A percentile compares a stretch with the other conserved stretches of the same genome.
Conservation (phyloP, 805 yeast genomes). For the Tetrapisispora phaffii region DNA sequence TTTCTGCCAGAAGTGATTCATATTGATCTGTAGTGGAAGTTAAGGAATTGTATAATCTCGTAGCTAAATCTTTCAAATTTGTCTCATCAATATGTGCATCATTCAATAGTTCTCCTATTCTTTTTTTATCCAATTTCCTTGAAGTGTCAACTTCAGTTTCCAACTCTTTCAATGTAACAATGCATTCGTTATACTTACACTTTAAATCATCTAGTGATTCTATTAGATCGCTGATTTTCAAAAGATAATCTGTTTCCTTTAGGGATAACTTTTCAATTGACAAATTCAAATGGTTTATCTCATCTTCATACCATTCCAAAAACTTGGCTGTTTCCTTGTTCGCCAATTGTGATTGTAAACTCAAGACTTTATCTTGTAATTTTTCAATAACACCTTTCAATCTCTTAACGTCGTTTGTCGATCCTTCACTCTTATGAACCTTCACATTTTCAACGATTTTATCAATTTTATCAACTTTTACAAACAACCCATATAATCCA, state of each 20-base stretch:
- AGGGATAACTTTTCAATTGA: constrained; percentile 17
- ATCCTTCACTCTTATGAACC: not conserved
- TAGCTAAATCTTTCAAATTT: not conserved
- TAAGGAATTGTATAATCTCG: constrained; percentile 5
- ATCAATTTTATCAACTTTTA: not conserved
- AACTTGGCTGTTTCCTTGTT: constrained; percentile 10
- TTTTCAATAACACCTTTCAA: constrained; percentile 26
- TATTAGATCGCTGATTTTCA: not conserved
- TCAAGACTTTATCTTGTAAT: constrained; percentile 39
- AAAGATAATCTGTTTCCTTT: not conserved
- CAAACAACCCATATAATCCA: not conserved
- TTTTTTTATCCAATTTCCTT: constrained; percentile 8
- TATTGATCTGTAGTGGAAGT: constrained; percentile 5
- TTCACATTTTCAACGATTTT: not conserved
- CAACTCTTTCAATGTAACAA: constrained; percentile 28
- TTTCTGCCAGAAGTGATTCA: constrained; percentile 7
- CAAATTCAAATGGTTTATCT: not conserved
- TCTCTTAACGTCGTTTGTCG: constrained; percentile 16
- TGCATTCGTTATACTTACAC: constrained; percentile 39
- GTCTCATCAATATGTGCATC: not conserved
- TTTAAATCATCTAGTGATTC: constrained; percentile 13
- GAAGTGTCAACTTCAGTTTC: constrained; percentile 25
- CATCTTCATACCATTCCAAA: not conserved
- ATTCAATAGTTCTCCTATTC: not conserved
- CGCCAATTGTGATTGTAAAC: constrained; percentile 1